A percentile compares a stretch with the other conserved stretches of the same genome.
These are phyloP conservation scores for Linum trigynum DNA, from an alignment of 345 rosid genomes.

Conservation along the genomic window DNA sequence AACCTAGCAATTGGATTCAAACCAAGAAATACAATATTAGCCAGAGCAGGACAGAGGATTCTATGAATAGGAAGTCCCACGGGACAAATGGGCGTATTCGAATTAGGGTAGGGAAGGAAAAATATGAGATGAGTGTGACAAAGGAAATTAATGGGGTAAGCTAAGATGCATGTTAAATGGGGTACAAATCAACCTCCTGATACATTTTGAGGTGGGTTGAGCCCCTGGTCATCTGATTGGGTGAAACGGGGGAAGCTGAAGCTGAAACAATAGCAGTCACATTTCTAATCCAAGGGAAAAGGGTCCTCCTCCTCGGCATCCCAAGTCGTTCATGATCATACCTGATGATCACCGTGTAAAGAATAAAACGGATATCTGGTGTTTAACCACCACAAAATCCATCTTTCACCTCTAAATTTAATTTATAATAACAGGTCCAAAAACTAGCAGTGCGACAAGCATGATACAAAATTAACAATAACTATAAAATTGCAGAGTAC, in stretches of 20 bases:
- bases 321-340: constrained; percentile 43
- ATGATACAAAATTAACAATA: constrained; percentile 2
- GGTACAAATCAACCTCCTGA: constrained; percentile 67
- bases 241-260: constrained; percentile 60
- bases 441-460: not conserved
- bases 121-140: not conserved
- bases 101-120: not conserved
- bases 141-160: constrained; percentile 8
- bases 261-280: constrained; percentile 29
- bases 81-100: not conserved
- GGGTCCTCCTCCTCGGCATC: constrained; percentile 34
- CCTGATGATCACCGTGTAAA: constrained; percentile 62
- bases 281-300: constrained; percentile 29
- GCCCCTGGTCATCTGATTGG: constrained; percentile 50
- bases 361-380: constrained; percentile 44
- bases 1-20: constrained; percentile 34
- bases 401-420: constrained; percentile 28
- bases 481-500: not conserved
- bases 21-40: constrained; percentile 15
- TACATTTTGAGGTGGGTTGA: constrained; percentile 44
- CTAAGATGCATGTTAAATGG: constrained; percentile 7
- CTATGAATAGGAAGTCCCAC: not conserved
- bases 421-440: constrained; percentile 2
- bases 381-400: constrained; percentile 27
- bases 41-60: constrained; percentile 12